Conservation (phyloP, 352 stramenopile species). For the Globisporangium uncinulatum region DNA sequence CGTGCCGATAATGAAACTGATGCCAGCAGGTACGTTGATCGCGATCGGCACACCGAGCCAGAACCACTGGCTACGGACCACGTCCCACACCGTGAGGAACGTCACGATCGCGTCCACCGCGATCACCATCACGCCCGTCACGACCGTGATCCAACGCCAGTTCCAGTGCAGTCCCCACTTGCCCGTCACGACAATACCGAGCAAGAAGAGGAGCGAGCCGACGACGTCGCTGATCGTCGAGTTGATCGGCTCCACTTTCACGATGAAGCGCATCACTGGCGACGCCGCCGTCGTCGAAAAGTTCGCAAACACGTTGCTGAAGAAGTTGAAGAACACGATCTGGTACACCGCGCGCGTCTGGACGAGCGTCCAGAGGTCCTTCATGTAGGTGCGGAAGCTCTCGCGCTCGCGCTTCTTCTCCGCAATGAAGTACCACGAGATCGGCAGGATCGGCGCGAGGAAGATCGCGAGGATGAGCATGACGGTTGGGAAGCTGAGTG, state of each 20-base stretch:
- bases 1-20: constrained; percentile 51
- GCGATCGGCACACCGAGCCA: constrained; percentile 51
- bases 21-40: constrained; percentile 40
- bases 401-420: constrained; percentile 4
- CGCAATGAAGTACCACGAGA: constrained; percentile 18
- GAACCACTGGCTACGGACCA: constrained; percentile 56
- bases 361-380: constrained; percentile 2
- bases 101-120: constrained; percentile 41
- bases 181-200: constrained; percentile 17
- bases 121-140: constrained; percentile 36
- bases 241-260: constrained; percentile 26
- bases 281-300: constrained; percentile 8
- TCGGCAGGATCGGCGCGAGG: constrained; percentile 11
- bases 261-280: constrained; percentile 31
- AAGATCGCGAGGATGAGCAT: constrained; percentile 21
- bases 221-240: constrained; percentile 18
- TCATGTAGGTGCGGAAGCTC: constrained; percentile 4
- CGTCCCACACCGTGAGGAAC: constrained; percentile 44
- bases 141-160: constrained; percentile 39
- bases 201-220: too few relatives aligned
- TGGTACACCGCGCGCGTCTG: constrained; percentile 19
- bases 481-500: constrained; percentile 18
- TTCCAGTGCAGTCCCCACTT: constrained; percentile 50
- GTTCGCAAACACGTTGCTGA: constrained; percentile 8
- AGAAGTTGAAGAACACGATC: constrained; percentile 17